Conservation (phyloP, 805 yeast genomes). For the Starmerella gropengiesseri region DNA sequence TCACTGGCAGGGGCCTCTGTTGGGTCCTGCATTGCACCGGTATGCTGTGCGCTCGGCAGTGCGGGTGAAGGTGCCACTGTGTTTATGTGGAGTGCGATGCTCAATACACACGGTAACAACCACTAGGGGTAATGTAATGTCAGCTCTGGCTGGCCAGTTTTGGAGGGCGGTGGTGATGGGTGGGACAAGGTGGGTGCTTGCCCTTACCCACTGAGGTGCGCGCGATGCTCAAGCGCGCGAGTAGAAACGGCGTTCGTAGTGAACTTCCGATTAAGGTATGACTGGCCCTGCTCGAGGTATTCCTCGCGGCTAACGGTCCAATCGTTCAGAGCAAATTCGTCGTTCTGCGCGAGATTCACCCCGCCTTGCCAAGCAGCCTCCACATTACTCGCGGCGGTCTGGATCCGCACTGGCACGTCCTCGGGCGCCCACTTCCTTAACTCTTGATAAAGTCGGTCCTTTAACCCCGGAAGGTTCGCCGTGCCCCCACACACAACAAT, state of each 20-base stretch:
- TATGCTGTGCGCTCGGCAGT: too few species aligned
- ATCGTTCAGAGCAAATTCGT: constrained; percentile 30
- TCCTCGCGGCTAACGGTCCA: constrained; percentile 65
- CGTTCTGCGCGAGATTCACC: constrained; percentile 33
- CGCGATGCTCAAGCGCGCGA: too few species aligned
- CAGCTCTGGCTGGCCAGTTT: too few species aligned
- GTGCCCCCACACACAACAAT: constrained; percentile 77
- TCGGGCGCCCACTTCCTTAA: constrained; percentile 30
- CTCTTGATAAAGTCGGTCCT: constrained; percentile 40
- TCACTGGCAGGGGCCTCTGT: background rate
- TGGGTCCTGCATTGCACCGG: constrained; percentile 7
- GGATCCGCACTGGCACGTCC: constrained; percentile 26
- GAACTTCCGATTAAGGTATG: constrained; percentile 13
- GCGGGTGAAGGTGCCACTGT: too few species aligned
- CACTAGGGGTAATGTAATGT: too few species aligned
- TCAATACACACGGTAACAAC: too few species aligned
- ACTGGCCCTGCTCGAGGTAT: constrained; percentile 68
- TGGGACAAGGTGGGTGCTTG: too few species aligned
- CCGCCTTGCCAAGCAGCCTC: constrained; percentile 54
- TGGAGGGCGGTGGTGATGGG: too few species aligned
- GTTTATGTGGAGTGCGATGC: too few species aligned
- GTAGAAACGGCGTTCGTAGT: too few species aligned
- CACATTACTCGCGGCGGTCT: constrained; percentile 28
- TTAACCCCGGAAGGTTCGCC: constrained; percentile 56
- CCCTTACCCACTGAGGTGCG: too few species aligned